Conservation (phyloP, 2,329 filamentous ascomycete genomes). For the Neofusicoccum sp. region DNA sequence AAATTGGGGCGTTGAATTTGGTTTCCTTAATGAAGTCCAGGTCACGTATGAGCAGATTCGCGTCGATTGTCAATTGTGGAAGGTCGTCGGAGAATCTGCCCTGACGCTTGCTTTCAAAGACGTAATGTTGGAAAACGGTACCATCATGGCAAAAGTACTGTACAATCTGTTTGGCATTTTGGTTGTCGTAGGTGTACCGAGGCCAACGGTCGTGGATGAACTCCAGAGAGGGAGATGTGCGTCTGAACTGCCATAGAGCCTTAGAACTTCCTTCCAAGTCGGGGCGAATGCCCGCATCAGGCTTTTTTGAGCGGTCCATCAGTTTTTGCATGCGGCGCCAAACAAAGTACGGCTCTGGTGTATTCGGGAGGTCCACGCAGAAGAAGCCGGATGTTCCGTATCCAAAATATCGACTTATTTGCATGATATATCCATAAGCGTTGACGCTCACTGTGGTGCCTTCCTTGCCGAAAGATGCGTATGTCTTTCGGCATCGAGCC, state of each 20-base stretch:
- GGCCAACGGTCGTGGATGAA: constrained; percentile 15
- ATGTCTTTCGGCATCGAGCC: not conserved
- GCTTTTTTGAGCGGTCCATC: not conserved
- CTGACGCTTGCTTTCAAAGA: not conserved
- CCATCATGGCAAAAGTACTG: not conserved
- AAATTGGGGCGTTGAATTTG: not conserved
- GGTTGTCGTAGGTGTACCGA: not conserved
- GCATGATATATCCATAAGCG: not conserved
- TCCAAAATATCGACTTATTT: not conserved
- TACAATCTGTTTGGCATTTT: accelerated
- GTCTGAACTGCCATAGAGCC: not conserved
- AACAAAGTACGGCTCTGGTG: not conserved
- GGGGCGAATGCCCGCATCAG: not conserved
- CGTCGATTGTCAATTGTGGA: not conserved
- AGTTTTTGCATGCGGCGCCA: not conserved
- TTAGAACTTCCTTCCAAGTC: not conserved
- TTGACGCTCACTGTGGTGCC: constrained; percentile 1
- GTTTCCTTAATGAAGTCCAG: not conserved
- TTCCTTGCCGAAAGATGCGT: not conserved
- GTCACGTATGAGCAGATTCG: not conserved
- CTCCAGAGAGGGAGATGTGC: not conserved
- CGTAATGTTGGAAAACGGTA: not conserved
- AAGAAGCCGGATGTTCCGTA: not conserved
- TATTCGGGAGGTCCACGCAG: not conserved
- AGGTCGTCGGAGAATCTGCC: not conserved